These are phyloP conservation scores for Erysimum cheiri DNA, from an alignment of 441 rosid genomes.

Conservation along the genomic window DNA sequence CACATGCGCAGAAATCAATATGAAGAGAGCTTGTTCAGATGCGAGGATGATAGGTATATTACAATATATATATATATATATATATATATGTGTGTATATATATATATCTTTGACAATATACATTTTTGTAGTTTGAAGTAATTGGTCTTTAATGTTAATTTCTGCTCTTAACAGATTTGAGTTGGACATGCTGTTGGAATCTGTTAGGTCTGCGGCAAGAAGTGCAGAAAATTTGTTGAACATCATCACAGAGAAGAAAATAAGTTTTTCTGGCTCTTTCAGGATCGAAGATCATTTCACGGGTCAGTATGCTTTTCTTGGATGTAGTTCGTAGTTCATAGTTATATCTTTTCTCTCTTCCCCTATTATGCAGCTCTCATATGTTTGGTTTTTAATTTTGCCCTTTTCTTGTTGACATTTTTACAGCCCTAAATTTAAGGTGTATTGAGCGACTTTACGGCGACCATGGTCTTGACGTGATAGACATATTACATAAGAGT, in stretches of 20 bases:
- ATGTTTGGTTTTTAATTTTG: slow-evolving; percentile 22
- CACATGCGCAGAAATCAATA: slow-evolving; percentile 98
- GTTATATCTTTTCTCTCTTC: slow-evolving; percentile 26
- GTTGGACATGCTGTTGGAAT: slow-evolving; percentile 98
- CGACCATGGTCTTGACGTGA: slow-evolving; percentile 97
- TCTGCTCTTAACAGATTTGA: slow-evolving; percentile 72
- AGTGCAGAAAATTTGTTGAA: slow-evolving; percentile 82
- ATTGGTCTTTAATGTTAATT: slow-evolving; percentile 18
- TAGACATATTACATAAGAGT: slow-evolving; percentile 87
- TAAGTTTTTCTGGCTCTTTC: slow-evolving; percentile 54
- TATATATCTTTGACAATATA: background rate
- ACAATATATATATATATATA: background rate
- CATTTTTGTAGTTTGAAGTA: slow-evolving; percentile 26
- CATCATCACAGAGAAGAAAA: slow-evolving; percentile 73
- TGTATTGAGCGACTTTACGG: slow-evolving; percentile 96
- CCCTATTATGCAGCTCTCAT: slow-evolving; percentile 7
- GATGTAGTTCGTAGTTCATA: slow-evolving; percentile 19
- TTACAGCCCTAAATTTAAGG: slow-evolving; percentile 88
- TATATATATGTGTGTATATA: background rate
- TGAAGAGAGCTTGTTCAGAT: slow-evolving; percentile 95
- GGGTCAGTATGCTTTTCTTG: slow-evolving; percentile 54
- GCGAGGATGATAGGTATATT: slow-evolving; percentile 95
- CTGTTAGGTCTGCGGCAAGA: slow-evolving; percentile 83
- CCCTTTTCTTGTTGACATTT: slow-evolving; percentile 26
- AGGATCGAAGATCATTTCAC: slow-evolving; percentile 79